Conservation (phyloP, 257 asterid genomes). For the Solanum rostratum region DNA sequence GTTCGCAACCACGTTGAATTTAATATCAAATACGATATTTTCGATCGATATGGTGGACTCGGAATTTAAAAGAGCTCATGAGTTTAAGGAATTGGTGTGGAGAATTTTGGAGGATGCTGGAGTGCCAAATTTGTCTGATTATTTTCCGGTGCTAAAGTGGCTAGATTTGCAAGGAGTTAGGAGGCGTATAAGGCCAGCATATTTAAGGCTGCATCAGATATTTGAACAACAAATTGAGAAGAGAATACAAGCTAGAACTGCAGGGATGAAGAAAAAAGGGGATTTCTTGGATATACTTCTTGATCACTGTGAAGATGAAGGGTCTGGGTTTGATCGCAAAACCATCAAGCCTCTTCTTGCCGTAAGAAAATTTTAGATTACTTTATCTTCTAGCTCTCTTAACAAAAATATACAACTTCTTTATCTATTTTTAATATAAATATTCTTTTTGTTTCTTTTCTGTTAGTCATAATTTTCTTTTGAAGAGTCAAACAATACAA, state of each 20-base stretch:
- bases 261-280: neutral
- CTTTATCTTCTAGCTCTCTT: too few relatives aligned
- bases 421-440: too few relatives aligned
- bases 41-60: neutral
- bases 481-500: too few relatives aligned
- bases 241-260: neutral
- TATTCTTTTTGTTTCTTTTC: too few relatives aligned
- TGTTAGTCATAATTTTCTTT: too few relatives aligned
- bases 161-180: slow-evolving; percentile 1
- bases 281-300: slow-evolving; percentile 4
- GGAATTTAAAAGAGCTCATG: neutral
- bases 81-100: neutral
- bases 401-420: too few relatives aligned
- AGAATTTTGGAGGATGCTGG: neutral
- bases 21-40: neutral
- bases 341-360: neutral
- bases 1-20: neutral
- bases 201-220: neutral
- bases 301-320: neutral
- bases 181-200: neutral
- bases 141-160: neutral
- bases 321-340: neutral
- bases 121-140: neutral
- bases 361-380: neutral
- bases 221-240: neutral